A percentile compares a stretch with the other conserved stretches of the same genome.
These are phyloP conservation scores for Botryotinia globosa DNA, from an alignment of 2,329 filamentous ascomycete species.

Conservation along the genomic window DNA sequence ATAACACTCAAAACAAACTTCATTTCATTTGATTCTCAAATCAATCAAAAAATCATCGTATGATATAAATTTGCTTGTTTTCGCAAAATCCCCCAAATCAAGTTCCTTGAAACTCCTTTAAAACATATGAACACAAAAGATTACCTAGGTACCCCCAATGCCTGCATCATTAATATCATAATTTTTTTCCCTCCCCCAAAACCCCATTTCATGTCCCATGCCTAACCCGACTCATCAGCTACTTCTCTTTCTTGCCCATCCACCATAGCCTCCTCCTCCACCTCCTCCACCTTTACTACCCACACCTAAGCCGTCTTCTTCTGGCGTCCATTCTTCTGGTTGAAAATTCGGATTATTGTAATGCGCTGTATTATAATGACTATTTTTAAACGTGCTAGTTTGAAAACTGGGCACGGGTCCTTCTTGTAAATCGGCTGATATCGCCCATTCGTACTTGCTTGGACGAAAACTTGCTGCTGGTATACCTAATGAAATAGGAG, in stretches of 20 bases:
- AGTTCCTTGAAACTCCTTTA: background rate
- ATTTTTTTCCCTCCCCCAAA: background rate
- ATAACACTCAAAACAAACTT: background rate
- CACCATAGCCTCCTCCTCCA: constrained; percentile 1
- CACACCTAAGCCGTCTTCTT: constrained; percentile 33
- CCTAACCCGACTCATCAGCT: background rate
- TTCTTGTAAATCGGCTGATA: constrained; percentile 35
- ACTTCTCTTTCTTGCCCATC: constrained; percentile 19
- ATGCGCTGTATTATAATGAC: constrained; percentile 64
- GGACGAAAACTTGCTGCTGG: constrained; percentile 32
- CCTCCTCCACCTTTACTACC: constrained; percentile 7
- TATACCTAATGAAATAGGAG: constrained; percentile 24
- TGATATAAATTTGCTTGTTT: background rate
- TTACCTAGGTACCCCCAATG: background rate
- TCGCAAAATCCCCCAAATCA: background rate
- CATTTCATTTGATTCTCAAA: background rate
- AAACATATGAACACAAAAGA: constrained; percentile 5
- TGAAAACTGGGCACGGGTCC: constrained; percentile 34
- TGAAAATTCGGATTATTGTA: constrained; percentile 64
- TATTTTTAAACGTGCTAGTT: constrained; percentile 63
- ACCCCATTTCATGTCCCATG: background rate
- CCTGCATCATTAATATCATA: constrained; percentile 10
- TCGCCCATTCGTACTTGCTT: constrained; percentile 38
- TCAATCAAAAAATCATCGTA: background rate
- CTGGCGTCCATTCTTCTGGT: constrained; percentile 49